These are phyloP conservation scores for Xanthoconium separans DNA, from an alignment of 1,284 basidiomycete genomes.

Conservation along the genomic window DNA sequence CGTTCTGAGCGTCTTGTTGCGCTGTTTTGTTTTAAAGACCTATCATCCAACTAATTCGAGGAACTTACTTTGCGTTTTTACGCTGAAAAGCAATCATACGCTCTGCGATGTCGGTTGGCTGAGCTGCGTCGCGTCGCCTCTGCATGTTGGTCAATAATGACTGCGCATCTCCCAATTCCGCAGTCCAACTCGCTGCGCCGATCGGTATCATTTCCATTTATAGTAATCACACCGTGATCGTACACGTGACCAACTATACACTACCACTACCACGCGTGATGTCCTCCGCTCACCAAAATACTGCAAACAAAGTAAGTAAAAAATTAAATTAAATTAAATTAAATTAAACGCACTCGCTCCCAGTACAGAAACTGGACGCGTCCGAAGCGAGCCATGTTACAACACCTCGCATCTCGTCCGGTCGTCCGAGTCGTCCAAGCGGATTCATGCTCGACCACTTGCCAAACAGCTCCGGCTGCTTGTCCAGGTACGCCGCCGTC, in stretches of 20 bases:
- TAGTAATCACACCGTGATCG: constrained; percentile 9
- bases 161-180: constrained; percentile 29
- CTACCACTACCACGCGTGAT: constrained; percentile 64
- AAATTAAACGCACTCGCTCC: constrained; percentile 63
- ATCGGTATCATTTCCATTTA: constrained; percentile 30
- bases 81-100: constrained; percentile 64
- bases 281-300: constrained; percentile 70
- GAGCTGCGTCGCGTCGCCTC: constrained; percentile 31
- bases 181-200: constrained; percentile 34
- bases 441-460: constrained; percentile 80
- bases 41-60: no score
- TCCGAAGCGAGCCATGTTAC: constrained; percentile 79
- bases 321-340: not conserved
- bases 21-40: no score
- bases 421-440: constrained; percentile 70
- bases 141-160: not conserved
- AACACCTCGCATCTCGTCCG: constrained; percentile 79
- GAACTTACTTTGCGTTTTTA: constrained; percentile 53
- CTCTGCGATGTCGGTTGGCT: constrained; percentile 67
- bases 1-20: constrained; percentile 47
- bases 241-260: constrained; percentile 10
- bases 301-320: constrained; percentile 32
- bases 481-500: constrained; percentile 76
- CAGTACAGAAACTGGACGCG: constrained; percentile 74
- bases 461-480: constrained; percentile 62